These are phyloP conservation scores for Endothia cerciana DNA, from an alignment of 2,329 filamentous ascomycete species.

Conservation along the genomic window DNA sequence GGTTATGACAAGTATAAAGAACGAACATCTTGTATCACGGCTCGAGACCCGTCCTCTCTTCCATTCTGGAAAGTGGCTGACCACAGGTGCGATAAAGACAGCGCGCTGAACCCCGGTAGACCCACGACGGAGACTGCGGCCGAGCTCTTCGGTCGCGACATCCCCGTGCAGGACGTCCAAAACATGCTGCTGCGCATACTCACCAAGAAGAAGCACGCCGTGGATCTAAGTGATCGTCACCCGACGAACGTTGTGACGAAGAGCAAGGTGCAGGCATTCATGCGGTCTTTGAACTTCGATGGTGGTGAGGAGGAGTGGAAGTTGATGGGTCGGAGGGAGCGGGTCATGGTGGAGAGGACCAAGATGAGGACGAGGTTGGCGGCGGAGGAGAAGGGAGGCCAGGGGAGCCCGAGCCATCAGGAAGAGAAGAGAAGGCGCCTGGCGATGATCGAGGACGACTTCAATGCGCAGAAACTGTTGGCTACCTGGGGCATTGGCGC, in stretches of 20 bases:
- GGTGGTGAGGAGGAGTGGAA: constrained; percentile 21
- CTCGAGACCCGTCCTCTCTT: background rate
- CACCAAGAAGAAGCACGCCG: constrained; percentile 26
- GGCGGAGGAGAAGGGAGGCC: constrained; percentile 4
- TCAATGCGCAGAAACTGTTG: constrained; percentile 18
- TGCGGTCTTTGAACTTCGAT: constrained; percentile 21
- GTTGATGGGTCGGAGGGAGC: background rate
- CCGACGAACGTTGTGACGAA: constrained; percentile 8
- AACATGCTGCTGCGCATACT: constrained; percentile 25
- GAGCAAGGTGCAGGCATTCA: constrained; percentile 21
- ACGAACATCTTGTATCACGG: background rate
- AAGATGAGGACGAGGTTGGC: constrained; percentile 15
- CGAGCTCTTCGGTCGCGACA: constrained; percentile 20
- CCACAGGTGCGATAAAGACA: background rate
- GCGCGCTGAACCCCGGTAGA: constrained; percentile 23
- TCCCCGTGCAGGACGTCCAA: constrained; percentile 20
- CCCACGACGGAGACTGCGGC: background rate
- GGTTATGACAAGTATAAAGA: background rate
- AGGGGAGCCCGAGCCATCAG: constrained; percentile 4
- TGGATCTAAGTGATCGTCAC: constrained; percentile 15
- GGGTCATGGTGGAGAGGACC: background rate
- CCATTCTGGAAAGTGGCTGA: background rate
- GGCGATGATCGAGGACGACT: constrained; percentile 9
- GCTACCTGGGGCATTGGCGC: constrained; percentile 23
- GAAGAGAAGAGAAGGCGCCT: constrained; percentile 16